Conservation (phyloP, 192 early-diverging fungal species). For the Coemansia sp. region DNA sequence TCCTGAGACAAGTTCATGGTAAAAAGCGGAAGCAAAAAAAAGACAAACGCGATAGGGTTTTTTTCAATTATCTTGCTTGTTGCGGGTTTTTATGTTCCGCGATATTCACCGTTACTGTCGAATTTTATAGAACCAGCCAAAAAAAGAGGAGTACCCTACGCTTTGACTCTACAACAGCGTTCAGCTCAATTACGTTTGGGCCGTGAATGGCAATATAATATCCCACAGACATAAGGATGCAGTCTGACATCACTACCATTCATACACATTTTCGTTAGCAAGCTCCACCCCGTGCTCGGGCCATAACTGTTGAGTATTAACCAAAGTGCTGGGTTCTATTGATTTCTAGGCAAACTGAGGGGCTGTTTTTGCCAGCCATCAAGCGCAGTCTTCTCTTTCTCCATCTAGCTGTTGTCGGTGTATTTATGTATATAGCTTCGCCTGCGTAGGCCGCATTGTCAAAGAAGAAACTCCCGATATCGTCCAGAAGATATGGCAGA, state of each 20-base stretch:
- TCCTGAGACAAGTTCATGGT: background rate
- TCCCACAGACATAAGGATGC: background rate
- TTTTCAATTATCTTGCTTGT: background rate
- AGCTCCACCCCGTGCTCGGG: background rate
- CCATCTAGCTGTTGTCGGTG: background rate
- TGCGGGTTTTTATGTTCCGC: background rate
- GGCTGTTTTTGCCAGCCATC: background rate
- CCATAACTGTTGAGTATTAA: background rate
- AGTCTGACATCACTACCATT: background rate
- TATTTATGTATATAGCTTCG: background rate
- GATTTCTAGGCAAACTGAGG: background rate
- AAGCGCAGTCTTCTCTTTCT: background rate
- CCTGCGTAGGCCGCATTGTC: background rate
- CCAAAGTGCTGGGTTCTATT: background rate
- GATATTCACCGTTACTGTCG: background rate
- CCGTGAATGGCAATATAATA: too few relatives aligned
- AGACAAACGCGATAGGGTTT: background rate
- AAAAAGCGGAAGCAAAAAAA: background rate
- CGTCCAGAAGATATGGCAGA: background rate
- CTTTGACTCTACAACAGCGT: too few relatives aligned
- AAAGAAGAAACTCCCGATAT: background rate
- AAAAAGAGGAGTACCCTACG: background rate
- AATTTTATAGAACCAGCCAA: background rate
- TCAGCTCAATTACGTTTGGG: background rate
- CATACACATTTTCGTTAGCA: background rate